Evolutionary conservation across 1,284 basidiomycete genomes (phyloP).

Genomic region (Trichosporon sp.): DNA sequence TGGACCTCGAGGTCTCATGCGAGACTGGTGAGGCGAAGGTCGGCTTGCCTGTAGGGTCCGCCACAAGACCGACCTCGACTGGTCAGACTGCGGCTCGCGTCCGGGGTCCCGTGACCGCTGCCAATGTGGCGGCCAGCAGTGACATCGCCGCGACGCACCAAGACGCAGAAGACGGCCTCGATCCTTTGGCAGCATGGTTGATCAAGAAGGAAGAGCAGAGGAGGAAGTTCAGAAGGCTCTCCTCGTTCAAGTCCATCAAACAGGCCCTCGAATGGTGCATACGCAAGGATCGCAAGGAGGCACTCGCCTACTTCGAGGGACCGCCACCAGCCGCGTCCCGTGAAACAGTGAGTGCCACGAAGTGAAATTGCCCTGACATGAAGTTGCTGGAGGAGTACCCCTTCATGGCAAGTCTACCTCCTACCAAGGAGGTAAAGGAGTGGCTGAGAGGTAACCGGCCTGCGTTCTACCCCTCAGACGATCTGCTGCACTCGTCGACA

Average conservation of each 20-base stretch:
- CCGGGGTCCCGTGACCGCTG: no score
- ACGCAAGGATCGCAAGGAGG: no score
- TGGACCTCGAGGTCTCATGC: neutral
- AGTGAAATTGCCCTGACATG: neutral
- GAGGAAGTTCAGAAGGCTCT: no score
- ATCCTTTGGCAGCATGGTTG: neutral
- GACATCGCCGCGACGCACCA: no score
- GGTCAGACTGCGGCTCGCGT: no score
- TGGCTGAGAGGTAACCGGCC: neutral
- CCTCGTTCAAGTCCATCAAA: neutral
- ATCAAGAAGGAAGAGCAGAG: no score
- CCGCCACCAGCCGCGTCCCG: neutral
- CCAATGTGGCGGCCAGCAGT: neutral
- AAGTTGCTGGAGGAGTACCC: neutral
- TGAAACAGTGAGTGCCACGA: neutral
- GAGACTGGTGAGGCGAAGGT: no score
- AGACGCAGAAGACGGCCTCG: neutral
- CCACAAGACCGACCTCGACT: no score
- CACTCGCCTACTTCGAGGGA: no score
- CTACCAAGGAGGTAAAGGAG: neutral
- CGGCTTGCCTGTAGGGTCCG: no score
- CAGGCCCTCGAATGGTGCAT: neutral
- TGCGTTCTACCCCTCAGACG: neutral
- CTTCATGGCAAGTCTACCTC: neutral
- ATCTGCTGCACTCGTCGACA: neutral